Conservation (phyloP, 805 yeast genomes). For the Yarrowia sp. region DNA sequence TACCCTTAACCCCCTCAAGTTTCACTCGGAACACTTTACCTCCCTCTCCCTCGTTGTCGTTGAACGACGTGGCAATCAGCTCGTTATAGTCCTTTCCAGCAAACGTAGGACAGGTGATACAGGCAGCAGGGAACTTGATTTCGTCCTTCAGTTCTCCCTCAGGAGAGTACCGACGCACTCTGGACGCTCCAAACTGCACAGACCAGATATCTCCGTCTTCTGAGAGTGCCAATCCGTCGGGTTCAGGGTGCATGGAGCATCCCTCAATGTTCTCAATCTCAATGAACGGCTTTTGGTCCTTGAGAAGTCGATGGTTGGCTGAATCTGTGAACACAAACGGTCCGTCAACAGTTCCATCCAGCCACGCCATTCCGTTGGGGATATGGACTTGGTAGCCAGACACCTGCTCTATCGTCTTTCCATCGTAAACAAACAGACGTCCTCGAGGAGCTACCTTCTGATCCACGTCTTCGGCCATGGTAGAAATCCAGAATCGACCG, state of each 20-base stretch:
- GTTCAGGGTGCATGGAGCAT: slow-evolving; percentile 54
- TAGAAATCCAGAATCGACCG: slow-evolving; percentile 81
- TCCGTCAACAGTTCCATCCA: slow-evolving; percentile 47
- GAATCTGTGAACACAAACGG: slow-evolving; percentile 64
- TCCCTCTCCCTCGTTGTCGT: slow-evolving; percentile 48
- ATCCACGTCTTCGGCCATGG: slow-evolving; percentile 58
- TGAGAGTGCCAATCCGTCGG: slow-evolving; percentile 80
- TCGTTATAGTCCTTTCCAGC: slow-evolving; percentile 67
- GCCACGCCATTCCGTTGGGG: slow-evolving; percentile 78
- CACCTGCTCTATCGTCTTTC: slow-evolving; percentile 43
- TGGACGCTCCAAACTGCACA: slow-evolving; percentile 69
- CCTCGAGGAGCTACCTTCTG: slow-evolving; percentile 56
- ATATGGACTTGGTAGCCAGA: slow-evolving; percentile 57
- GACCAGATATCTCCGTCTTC: slow-evolving; percentile 61
- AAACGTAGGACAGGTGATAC: slow-evolving; percentile 70
- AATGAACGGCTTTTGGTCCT: slow-evolving; percentile 53
- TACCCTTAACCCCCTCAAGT: slow-evolving; percentile 43
- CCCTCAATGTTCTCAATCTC: slow-evolving; percentile 45
- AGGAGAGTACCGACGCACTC: slow-evolving; percentile 61
- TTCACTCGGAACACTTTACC: slow-evolving; percentile 46
- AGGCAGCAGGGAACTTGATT: slow-evolving; percentile 62
- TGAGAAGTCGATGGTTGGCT: slow-evolving; percentile 51
- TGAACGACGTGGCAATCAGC: slow-evolving; percentile 67
- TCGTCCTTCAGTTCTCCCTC: slow-evolving; percentile 60
- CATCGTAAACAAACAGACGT: slow-evolving; percentile 55